phyloP scores from a whole-genome alignment of 805 yeast genomes.

The Maudiozyma barnettii region DNA sequence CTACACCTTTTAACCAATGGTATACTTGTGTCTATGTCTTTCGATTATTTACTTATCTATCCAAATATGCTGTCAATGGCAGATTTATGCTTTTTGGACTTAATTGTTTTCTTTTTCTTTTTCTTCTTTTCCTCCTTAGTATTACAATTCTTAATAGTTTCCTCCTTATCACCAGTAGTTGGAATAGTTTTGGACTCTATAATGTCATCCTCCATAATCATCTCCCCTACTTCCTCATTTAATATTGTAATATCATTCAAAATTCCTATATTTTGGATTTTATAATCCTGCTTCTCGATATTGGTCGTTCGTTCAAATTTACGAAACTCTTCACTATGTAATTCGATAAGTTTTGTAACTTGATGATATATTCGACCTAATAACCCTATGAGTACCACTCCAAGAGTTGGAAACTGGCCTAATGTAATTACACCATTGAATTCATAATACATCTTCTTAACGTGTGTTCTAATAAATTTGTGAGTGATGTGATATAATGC shows the following conservation, averaged over 20 bases:
- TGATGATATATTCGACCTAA: slow-evolving; percentile 36
- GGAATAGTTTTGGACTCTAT: neutral
- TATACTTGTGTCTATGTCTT: too few species aligned
- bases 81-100: slow-evolving; percentile 39
- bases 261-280: neutral
- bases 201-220: slow-evolving; percentile 2
- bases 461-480: slow-evolving; percentile 30
- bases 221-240: slow-evolving; percentile 30
- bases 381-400: slow-evolving; percentile 55
- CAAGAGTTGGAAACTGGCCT: slow-evolving; percentile 71
- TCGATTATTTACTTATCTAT: slow-evolving; percentile 10
- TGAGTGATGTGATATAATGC: slow-evolving; percentile 10
- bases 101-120: slow-evolving; percentile 26
- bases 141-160: neutral
- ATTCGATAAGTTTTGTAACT: slow-evolving; percentile 11
- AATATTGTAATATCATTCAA: neutral
- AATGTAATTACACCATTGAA: slow-evolving; percentile 60
- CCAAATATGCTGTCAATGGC: slow-evolving; percentile 76
- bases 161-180: neutral
- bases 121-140: neutral
- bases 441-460: slow-evolving; percentile 45
- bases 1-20: too few species aligned
- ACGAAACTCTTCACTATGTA: slow-evolving; percentile 12
- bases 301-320: neutral
- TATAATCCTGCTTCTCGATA: neutral